Evolutionary conservation across 2,329 filamentous ascomycete species (phyloP), one percentile per base, ranked within the genome.

Genomic region (Aspergillus fijiensis): DNA sequence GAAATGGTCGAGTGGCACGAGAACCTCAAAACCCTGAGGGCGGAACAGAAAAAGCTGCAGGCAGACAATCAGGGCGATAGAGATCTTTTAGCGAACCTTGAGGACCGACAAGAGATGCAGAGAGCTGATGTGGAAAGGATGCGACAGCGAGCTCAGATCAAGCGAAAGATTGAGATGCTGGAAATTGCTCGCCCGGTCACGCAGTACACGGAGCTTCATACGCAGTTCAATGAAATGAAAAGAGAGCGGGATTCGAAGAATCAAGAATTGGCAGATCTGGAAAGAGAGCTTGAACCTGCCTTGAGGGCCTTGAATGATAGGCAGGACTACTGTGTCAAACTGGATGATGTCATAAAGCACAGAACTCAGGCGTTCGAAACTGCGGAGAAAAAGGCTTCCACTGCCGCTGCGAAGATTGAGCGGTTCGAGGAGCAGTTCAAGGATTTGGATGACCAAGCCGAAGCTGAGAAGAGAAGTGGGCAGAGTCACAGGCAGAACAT

Each of bases 101-200:
- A 96, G 71, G 83, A 79, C 47, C 87, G 92, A 29, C 94, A 98
- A 70, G 82, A 83, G 56, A 84, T 86, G 53, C 85, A 96, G 49
- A 86, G 90, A 69, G 87, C 85, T 10, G 93, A 97, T 69, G 92
- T 98, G 25, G 89, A 96, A 67, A 87, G 91, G 64, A 84, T 95
- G 69, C 85, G 86, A 52, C 89, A 98, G 73, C 86, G 92, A 59
- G 85, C 89, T 58, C 82, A 85, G 55, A 85, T 92, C 53, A 80
- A 89, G 68, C 79, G 84, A 55, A 85, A 84, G 59, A 82, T 94
- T 4, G 78, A 84, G 27, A 81, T 89, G 51, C 81, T 96, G 50
- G 81, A 89, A 64, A 84, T 84, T 39, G 84, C 86, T 27, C 84
- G 87, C 45, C 86, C 89, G 0, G 79, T 92, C 42, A 83, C 89